A percentile compares a stretch with the other conserved stretches of the same genome.
phyloP scores from a whole-genome alignment of 805 yeast species.

The Ogataea trehalophila region DNA sequence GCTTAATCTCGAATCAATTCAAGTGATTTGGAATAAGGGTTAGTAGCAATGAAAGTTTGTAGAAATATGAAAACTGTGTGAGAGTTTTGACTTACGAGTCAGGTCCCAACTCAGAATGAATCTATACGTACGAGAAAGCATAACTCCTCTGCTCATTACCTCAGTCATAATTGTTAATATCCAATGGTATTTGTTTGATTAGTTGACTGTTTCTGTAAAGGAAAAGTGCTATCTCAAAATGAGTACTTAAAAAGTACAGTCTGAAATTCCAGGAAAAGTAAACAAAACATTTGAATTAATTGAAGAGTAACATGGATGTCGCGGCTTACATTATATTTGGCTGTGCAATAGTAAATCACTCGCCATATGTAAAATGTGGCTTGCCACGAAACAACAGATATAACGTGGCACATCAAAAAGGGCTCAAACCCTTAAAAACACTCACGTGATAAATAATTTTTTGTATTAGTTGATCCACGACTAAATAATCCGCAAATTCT shows the following conservation, averaged over 20 bases:
- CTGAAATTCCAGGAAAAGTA: not conserved
- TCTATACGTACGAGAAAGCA: slow-evolving; percentile 18
- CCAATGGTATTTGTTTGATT: not conserved
- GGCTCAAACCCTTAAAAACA: not conserved
- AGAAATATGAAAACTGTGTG: no score
- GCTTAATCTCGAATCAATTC: not conserved
- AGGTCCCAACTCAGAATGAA: not conserved
- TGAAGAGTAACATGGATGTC: not conserved
- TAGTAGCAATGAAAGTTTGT: not conserved
- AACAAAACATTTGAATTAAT: not conserved
- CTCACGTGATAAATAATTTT: not conserved
- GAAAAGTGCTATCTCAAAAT: not conserved
- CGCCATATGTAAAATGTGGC: not conserved
- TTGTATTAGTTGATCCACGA: not conserved
- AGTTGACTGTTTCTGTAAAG: not conserved
- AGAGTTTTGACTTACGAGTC: no score
- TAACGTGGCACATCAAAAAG: not conserved
- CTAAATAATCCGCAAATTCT: not conserved
- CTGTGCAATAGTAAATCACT: no score
- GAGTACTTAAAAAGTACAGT: not conserved
- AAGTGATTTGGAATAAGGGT: not conserved
- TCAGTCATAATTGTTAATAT: slow-evolving; percentile 21
- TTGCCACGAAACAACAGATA: not conserved
- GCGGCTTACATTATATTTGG: no score
- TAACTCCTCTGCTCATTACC: slow-evolving; percentile 23